phyloP scores from a whole-genome alignment of 2,329 filamentous ascomycete genomes.

The Neodidymelliopsis sp. region DNA sequence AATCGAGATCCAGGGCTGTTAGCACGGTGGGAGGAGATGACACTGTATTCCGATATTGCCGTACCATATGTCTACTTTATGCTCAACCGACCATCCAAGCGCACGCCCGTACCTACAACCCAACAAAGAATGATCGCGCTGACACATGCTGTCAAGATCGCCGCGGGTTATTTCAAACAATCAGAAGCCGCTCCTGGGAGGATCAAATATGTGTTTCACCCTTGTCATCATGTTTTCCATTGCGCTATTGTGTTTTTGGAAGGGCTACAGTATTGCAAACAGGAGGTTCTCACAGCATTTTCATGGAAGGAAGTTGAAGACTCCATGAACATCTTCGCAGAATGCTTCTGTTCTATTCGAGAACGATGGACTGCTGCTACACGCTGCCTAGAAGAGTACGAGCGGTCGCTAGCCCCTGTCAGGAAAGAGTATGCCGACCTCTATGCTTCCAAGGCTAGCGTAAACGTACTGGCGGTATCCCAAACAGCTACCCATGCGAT shows the following conservation, averaged over 20 bases:
- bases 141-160: slow-evolving; percentile 41
- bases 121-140: slow-evolving; percentile 40
- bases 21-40: slow-evolving; percentile 46
- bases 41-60: slow-evolving; percentile 44
- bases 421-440: slow-evolving; percentile 46
- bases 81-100: slow-evolving; percentile 41
- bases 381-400: slow-evolving; percentile 46
- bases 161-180: slow-evolving; percentile 44
- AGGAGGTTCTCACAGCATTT: slow-evolving; percentile 39
- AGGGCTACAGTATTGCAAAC: slow-evolving; percentile 40
- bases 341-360: slow-evolving; percentile 44
- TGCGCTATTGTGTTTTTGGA: slow-evolving; percentile 44
- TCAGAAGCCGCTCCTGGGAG: slow-evolving; percentile 42
- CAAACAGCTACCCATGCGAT: slow-evolving; percentile 6
- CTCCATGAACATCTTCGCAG: slow-evolving; percentile 42
- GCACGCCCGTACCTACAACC: slow-evolving; percentile 36
- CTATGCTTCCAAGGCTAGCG: slow-evolving; percentile 37
- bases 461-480: slow-evolving; percentile 19
- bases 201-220: slow-evolving; percentile 51
- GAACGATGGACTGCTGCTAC: slow-evolving; percentile 47
- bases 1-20: slow-evolving; percentile 38
- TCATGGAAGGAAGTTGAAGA: slow-evolving; percentile 37
- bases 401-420: slow-evolving; percentile 38
- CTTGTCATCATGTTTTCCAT: slow-evolving; percentile 47
- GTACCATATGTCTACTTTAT: slow-evolving; percentile 40